Conservation (phyloP, 768 basidiomycete genomes). For the Tubosaeta sp. region DNA sequence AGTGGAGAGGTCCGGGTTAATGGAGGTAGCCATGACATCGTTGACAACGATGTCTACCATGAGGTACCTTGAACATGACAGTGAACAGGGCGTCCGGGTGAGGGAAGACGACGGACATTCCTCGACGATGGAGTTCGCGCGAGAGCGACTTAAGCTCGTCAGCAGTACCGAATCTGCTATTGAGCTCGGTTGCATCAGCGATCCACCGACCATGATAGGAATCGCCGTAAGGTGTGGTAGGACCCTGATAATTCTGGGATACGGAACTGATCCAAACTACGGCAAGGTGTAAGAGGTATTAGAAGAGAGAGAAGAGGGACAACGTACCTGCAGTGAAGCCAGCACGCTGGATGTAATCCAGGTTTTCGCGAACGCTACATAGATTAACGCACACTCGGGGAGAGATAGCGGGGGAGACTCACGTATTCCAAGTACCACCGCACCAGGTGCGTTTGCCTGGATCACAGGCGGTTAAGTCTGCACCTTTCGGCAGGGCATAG, state of each 20-base stretch:
- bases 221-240: background rate
- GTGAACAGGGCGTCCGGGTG: background rate
- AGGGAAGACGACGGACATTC: background rate
- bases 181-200: background rate
- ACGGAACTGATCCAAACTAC: background rate
- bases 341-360: background rate
- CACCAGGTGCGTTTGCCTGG: background rate
- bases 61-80: conserved; percentile 46
- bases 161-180: background rate
- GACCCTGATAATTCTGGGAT: background rate
- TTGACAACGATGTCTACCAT: conserved; percentile 88
- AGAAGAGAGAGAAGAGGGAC: background rate
- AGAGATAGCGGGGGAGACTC: background rate
- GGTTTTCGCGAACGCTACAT: background rate
- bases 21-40: conserved; percentile 73
- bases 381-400: background rate
- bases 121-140: background rate
- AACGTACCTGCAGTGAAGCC: background rate
- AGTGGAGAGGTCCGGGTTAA: conserved; percentile 56
- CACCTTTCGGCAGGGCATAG: background rate
- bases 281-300: background rate
- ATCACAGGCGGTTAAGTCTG: background rate
- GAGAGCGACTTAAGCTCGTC: background rate
- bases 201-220: background rate
- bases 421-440: background rate